Conservation (phyloP, 257 asterid genomes). For the Nicotiana sylvestris region DNA sequence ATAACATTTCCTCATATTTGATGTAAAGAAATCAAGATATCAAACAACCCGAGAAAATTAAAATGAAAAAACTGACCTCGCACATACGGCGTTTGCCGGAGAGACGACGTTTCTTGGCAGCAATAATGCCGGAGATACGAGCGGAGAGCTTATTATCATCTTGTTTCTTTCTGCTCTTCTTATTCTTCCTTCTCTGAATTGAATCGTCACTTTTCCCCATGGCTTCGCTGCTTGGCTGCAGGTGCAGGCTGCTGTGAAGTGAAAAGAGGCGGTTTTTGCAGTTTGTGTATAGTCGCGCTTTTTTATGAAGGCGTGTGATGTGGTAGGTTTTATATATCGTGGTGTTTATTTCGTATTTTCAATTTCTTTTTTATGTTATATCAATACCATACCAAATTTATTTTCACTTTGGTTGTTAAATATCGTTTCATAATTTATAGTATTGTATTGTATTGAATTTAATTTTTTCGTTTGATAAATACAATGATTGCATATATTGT, state of each 20-base stretch:
- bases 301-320: background rate
- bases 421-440: no score
- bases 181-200: slow-evolving; percentile 31
- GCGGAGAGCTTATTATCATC: slow-evolving; percentile 27
- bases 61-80: slow-evolving; percentile 26
- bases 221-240: background rate
- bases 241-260: background rate
- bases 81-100: slow-evolving; percentile 49
- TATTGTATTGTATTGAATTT: no score
- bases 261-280: slow-evolving; percentile 18
- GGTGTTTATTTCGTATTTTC: no score
- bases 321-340: slow-evolving; percentile 17
- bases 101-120: slow-evolving; percentile 45
- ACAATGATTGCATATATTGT: no score
- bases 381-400: no score
- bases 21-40: background rate
- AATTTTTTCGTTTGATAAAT: no score
- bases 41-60: background rate
- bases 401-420: no score
- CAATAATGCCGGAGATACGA: slow-evolving; percentile 44
- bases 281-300: background rate
- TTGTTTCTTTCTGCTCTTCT: slow-evolving; percentile 24
- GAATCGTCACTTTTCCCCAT: slow-evolving; percentile 49
- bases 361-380: no score
- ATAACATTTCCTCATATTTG: background rate